A percentile compares a stretch with the other conserved stretches of the same genome.
These are phyloP conservation scores for Cladochytrium replicatum DNA, from an alignment of 192 early-diverging fungal genomes.

Conservation along the genomic window DNA sequence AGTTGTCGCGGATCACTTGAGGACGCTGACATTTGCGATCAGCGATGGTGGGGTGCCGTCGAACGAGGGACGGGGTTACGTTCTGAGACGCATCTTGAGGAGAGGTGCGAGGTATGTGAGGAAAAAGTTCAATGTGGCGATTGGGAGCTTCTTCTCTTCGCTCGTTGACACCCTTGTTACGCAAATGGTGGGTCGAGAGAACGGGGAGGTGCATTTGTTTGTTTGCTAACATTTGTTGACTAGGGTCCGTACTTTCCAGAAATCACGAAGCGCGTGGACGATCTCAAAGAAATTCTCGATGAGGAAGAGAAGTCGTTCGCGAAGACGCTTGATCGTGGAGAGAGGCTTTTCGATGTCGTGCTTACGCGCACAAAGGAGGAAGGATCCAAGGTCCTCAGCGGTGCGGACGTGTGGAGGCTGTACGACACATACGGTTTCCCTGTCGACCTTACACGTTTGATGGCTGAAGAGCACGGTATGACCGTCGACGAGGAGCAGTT, in stretches of 20 bases:
- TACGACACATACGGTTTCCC: conserved; percentile 99
- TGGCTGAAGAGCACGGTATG: conserved; percentile 95
- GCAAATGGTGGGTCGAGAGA: conserved; percentile 60
- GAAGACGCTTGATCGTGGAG: conserved; percentile 93
- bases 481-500: conserved; percentile 78
- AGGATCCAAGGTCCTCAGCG: conserved; percentile 54
- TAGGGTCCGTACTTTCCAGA: conserved; percentile 88
- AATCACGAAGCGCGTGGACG: conserved; percentile 58
- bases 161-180: conserved; percentile 86
- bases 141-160: conserved; percentile 87
- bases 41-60: conserved; percentile 91
- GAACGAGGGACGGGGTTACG: conserved; percentile 98
- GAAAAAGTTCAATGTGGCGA: conserved; percentile 79
- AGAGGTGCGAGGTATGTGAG: conserved; percentile 91
- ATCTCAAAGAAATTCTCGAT: conserved; percentile 89
- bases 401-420: conserved; percentile 90
- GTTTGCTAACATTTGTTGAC: not conserved
- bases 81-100: conserved; percentile 89
- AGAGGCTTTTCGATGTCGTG: conserved; percentile 81
- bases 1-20: conserved; percentile 94
- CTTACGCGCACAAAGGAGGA: conserved; percentile 55
- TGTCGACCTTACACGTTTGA: conserved; percentile 89
- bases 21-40: conserved; percentile 94
- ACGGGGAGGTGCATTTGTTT: not conserved
- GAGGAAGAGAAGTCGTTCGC: conserved; percentile 95